Evolutionary conservation across 495 filamentous ascomycete genomes (phyloP), one percentile per base, ranked within the genome.

Genomic region (Aspergillus sclerotiicarbonarius): DNA sequence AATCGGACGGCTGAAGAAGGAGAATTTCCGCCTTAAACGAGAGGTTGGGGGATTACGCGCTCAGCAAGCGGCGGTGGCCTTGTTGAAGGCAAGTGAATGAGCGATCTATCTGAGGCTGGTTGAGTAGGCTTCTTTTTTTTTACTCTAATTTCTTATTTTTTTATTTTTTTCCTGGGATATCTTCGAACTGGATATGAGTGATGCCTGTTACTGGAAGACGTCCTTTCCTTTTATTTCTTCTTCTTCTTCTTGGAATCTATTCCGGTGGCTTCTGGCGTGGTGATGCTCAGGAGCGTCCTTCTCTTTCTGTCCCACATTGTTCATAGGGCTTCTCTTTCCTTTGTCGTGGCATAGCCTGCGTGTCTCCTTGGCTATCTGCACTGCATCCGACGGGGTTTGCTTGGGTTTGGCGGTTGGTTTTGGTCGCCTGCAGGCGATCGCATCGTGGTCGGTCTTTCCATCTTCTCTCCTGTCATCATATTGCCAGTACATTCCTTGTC

Each of bases 1-100:
- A 68, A 80, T 85, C 51, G 83, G 80, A 7, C 79, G 84, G 56
- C 64, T 88, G 56, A 91, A 88, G 77, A 90, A 87, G 76, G 92
- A 96, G 67, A 95, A 96, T 73, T 77, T 76, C 62, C 75, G 80
- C 54, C 70, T 87, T 45, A 86, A 80, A 65, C 77, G 85, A 61
- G 85, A 87, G 69, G 78, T 81, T 32, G 80, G 75, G 39, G 75
- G 76, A n/a, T 63, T 78, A 19, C 69, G 74, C 41, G 75, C 76
- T 25, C 71, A 77, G 54, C 72, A 73, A 58, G 75, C 76, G 33
- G 76, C 73, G 32, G 70, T 68, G 49, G 69, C 73, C 18, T 59
- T 79, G 41, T 53, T 75, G 25, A 71, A 65, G 54, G 71, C 73
- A 30, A 75, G 73, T 21, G 76, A 77, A 29, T 69, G 50, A 60